Evolutionary conservation across 2,329 filamentous ascomycete species (phyloP).

Genomic region (Emergomyces pasteurianus): DNA sequence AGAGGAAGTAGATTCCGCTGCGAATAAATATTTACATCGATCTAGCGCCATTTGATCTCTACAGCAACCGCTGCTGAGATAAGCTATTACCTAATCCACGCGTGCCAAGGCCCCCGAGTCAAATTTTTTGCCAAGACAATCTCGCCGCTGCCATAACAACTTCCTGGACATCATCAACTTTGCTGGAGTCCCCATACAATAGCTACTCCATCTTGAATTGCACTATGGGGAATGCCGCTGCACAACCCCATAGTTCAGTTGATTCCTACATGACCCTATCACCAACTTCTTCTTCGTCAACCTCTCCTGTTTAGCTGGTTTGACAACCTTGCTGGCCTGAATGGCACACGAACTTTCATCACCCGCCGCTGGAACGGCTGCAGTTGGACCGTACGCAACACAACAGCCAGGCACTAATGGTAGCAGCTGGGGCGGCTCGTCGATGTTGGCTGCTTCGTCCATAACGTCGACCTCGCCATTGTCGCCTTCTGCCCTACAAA

Average conservation of each 20-base stretch:
- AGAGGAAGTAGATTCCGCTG: conserved; percentile 9
- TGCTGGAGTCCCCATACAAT: too few species aligned
- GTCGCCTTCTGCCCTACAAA: conserved; percentile 29
- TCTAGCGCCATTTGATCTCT: conserved; percentile 21
- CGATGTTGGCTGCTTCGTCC: neutral
- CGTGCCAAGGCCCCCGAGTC: neutral
- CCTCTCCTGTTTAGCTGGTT: neutral
- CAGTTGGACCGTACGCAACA: neutral
- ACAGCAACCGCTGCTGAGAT: conserved; percentile 25
- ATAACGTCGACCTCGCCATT: conserved; percentile 5
- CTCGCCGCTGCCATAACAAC: neutral
- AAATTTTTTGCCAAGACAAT: neutral
- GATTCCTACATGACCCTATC: neutral
- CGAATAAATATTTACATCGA: conserved; percentile 27
- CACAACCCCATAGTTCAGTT: neutral
- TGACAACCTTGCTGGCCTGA: neutral
- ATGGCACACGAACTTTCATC: conserved; percentile 1
- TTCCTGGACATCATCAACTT: neutral
- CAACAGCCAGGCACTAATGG: neutral
- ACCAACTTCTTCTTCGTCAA: neutral
- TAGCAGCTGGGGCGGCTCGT: conserved; percentile 2
- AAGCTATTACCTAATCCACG: conserved; percentile 11
- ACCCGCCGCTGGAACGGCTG: neutral
- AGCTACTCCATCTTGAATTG: neutral
- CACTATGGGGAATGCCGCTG: neutral